Percentiles rank a stretch among this genome's conserved stretches.
Conservation (phyloP, 768 basidiomycete species). For the Suillus variegatus region DNA sequence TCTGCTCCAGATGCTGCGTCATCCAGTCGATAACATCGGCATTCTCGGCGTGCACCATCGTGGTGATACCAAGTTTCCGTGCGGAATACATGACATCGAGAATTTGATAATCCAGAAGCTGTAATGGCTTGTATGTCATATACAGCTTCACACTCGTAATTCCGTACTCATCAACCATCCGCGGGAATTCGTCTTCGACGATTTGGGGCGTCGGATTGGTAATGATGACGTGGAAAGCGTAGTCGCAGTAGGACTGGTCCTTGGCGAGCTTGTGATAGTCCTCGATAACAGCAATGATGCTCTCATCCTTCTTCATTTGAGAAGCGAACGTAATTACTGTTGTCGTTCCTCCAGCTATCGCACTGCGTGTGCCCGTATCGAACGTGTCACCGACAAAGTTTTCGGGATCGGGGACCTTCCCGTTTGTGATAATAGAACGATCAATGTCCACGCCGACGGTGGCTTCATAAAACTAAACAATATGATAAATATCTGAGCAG, state of each 20-base stretch:
- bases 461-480: constrained; percentile 7
- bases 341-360: constrained; percentile 35
- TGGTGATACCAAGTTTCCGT: constrained; percentile 20
- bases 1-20: constrained; percentile 16
- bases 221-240: constrained; percentile 36
- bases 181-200: constrained; percentile 33
- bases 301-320: constrained; percentile 23
- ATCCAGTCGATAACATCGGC: constrained; percentile 22
- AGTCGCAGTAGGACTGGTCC: constrained; percentile 32
- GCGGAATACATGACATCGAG: constrained; percentile 34
- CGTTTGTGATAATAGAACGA: constrained; percentile 7
- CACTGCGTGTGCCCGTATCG: constrained; percentile 32
- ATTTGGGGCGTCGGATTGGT: constrained; percentile 33
- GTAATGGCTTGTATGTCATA: constrained; percentile 36
- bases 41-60: constrained; percentile 23
- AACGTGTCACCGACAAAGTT: constrained; percentile 31
- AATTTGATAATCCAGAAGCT: constrained; percentile 33
- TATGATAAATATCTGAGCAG: background rate
- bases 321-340: constrained; percentile 38
- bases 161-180: constrained; percentile 33
- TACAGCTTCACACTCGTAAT: constrained; percentile 38
- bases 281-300: constrained; percentile 29
- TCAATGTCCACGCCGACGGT: constrained; percentile 8
- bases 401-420: constrained; percentile 9
- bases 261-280: constrained; percentile 35